Base-by-base conservation (phyloP, 148 eudicot genomes). In the Talinum fruticosum region DNA sequence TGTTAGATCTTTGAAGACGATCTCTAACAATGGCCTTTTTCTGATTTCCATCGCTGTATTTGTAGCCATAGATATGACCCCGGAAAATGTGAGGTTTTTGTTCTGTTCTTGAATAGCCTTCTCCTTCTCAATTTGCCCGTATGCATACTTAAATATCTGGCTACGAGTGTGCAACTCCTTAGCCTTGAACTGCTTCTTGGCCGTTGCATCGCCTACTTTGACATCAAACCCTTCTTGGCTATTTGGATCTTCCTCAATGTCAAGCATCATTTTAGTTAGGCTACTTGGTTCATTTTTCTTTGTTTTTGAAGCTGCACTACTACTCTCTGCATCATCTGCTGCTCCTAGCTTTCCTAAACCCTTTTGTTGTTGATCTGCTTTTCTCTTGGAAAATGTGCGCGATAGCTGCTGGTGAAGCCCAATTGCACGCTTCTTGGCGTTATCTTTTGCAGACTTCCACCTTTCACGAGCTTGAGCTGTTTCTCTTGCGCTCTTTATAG, bases 101-200 rank as follows among this genome's bases (percentile, higher is more conserved):
- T 86, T 87, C 59, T 87, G 84, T 80, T 89, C 82, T 72, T 88
- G 87, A 93, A 85, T 86, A 28, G 95, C 95, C 79, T 93, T 93
- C 86, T 93, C 97, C 79, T 89, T 91, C 78, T 93, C 97, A n/a
- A 93, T 89, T 76, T 93, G 92, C 44, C 95, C 95, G 49, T 93
- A 93, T 2, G 97, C 97, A 71, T 93, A 91, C 86, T 87, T 93
- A 74, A 93, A 93, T 54, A 93, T 93, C 70, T 93, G 97, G 51
- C 96, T 93, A 21, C 87, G 81, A 13, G 94, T 89, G 69, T 93
- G 96, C 79, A 93, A 70, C 47, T 91, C 83, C 78, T 90, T 91
- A 6, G 85, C 84, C 78, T 83, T 88, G 19, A 78, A 70, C 2
- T 85, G 88, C 61, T 93, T 93, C 72, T 93, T 91, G 4, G 84